phyloP scores from a whole-genome alignment of 2,329 filamentous ascomycete genomes.

The Tolypocladium sp. region DNA sequence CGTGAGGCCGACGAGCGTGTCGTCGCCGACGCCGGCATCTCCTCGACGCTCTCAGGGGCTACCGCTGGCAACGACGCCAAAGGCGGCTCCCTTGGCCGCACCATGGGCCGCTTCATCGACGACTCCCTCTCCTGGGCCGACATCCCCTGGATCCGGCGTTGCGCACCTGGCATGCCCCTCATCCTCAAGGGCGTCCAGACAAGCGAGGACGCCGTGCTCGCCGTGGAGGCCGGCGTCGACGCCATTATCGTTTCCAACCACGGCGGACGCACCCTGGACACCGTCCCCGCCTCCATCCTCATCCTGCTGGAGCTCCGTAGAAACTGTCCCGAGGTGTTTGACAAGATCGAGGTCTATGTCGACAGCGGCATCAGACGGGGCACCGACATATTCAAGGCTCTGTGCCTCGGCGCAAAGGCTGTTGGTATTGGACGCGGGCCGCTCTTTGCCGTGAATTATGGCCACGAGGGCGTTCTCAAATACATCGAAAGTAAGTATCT shows the following conservation, averaged over 20 bases:
- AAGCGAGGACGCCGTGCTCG: conserved; percentile 50
- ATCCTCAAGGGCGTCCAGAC: conserved; percentile 64
- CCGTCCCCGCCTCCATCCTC: conserved; percentile 43
- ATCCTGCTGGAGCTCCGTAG: conserved; percentile 54
- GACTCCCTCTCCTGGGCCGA: conserved; percentile 53
- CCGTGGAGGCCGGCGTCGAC: conserved; percentile 51
- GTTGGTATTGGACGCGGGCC: conserved; percentile 55
- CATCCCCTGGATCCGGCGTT: conserved; percentile 49
- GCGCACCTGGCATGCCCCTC: conserved; percentile 41
- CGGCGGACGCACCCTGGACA: conserved; percentile 50
- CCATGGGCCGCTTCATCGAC: conserved; percentile 50
- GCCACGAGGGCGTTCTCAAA: conserved; percentile 45
- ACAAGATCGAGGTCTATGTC: conserved; percentile 50
- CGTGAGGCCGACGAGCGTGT: conserved; percentile 38
- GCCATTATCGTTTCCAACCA: conserved; percentile 65
- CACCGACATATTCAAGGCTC: conserved; percentile 57
- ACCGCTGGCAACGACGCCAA: conserved; percentile 40
- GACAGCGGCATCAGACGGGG: conserved; percentile 59
- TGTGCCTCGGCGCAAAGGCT: conserved; percentile 55
- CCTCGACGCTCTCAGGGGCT: conserved; percentile 37
- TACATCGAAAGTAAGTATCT: conserved; percentile 38
- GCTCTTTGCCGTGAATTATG: conserved; percentile 52
- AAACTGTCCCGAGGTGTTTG: conserved; percentile 51
- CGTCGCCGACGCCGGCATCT: conserved; percentile 29
- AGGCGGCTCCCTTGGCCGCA: conserved; percentile 37